phyloP scores from a whole-genome alignment of 2,329 filamentous ascomycete species.

The Didymella arachidicola region DNA sequence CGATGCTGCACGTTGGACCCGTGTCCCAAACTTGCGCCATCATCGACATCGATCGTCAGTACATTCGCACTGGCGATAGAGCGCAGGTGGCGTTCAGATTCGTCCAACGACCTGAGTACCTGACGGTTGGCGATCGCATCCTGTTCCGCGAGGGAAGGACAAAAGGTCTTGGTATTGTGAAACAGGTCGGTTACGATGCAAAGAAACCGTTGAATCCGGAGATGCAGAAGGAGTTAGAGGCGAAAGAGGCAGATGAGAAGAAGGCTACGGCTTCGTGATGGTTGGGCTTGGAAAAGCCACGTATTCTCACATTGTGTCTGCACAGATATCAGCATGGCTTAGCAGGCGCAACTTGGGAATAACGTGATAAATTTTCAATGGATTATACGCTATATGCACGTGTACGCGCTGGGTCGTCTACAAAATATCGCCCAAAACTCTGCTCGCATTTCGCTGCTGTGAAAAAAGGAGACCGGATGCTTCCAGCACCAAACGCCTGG shows the following conservation, averaged over 20 bases:
- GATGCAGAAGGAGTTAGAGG: constrained; percentile 33
- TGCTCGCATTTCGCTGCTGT: not conserved
- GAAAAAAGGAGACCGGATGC: constrained; percentile 8
- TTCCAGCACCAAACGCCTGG: constrained; percentile 22
- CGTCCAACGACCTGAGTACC: constrained; percentile 90
- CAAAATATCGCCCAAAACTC: constrained; percentile 6
- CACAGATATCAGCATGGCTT: not conserved
- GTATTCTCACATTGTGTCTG: no score
- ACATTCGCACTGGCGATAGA: constrained; percentile 93
- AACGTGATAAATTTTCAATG: not conserved
- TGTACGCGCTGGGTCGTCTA: constrained; percentile 14
- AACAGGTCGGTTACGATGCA: constrained; percentile 85
- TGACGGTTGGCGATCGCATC: constrained; percentile 86
- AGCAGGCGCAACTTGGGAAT: no score
- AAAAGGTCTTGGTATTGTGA: constrained; percentile 94
- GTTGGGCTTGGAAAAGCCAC: not conserved
- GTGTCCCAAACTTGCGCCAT: constrained; percentile 96
- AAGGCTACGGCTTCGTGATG: constrained; percentile 20
- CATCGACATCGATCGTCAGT: constrained; percentile 95
- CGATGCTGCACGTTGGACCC: constrained; percentile 95
- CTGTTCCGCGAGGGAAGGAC: constrained; percentile 94
- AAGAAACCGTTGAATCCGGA: constrained; percentile 54
- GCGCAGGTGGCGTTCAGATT: constrained; percentile 94
- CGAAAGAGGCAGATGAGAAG: constrained; percentile 26
- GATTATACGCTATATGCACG: constrained; percentile 23